Evolutionary conservation across 2,329 filamentous ascomycete species (phyloP), one percentile per base, ranked within the genome.

Genomic region (Alternaria sp.): DNA sequence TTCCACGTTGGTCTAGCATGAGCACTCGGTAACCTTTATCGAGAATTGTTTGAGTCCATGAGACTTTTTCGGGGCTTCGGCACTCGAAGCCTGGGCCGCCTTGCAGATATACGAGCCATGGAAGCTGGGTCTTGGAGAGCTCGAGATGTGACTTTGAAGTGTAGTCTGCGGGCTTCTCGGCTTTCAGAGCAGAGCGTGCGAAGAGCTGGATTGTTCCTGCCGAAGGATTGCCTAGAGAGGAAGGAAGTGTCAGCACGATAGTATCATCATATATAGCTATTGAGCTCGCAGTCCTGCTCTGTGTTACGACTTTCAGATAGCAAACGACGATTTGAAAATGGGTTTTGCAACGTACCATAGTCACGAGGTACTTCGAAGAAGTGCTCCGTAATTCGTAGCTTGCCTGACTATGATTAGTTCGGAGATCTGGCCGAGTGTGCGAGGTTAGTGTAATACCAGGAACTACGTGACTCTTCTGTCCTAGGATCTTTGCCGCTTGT

Each of bases 1-100:
- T 96, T 12, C 94, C 94, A 52, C 94, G 88, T 77, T 97, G 94
- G 77, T 98, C 94, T n/a, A 98, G 85, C 65, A 91, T 90, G 2
- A 98, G 85, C 46, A 89, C 77, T 77, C 96, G 92, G 74, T 97
- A 97, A 16, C 94, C 94, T 64, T 90, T 89, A 61, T 90, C 88
- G 6, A 97, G 84, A 57, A 93, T 85, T 30, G 85, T 82, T 32
- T 88, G 85, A n/a, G 92, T 91, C 74, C 93, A 86, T 8, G 89
- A 83, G 62, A 89, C 87, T 60, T 91, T 86, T 74, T 96, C 90
- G 2, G 94, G 94, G 51, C 90, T 83, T 6, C 86, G 83, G 73
- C 92, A 94, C 62, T 90, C 89, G 72, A 91, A 89, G 3, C 94
- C 94, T 0, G 94, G 94, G 0, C 94, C 94, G 65, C 94, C 94